Percentiles rank a stretch among this genome's conserved stretches.
phyloP scores from a whole-genome alignment of 495 filamentous ascomycete species.

The Echria macrotheca region DNA sequence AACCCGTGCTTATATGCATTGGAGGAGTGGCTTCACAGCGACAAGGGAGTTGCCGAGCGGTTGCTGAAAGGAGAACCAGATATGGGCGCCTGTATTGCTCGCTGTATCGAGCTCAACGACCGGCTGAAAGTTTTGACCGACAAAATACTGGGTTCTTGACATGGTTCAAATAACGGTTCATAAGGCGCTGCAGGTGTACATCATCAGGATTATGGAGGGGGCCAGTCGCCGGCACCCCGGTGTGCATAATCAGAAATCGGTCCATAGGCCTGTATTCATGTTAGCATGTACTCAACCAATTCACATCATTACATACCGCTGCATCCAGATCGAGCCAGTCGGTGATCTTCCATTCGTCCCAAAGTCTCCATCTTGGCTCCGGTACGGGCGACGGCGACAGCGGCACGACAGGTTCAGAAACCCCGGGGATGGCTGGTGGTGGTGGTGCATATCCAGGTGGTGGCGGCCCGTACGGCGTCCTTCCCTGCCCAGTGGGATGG shows the following conservation, averaged over 20 bases:
- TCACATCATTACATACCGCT: conserved; percentile 16
- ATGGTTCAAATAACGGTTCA: too few species aligned
- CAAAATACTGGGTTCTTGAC: conserved; percentile 3
- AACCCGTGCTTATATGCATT: not conserved
- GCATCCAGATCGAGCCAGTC: conserved; percentile 27
- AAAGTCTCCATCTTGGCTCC: too few species aligned
- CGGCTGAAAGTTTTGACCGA: conserved; percentile 11
- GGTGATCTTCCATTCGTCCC: conserved; percentile 20
- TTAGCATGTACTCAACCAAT: not conserved
- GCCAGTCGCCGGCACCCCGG: not conserved
- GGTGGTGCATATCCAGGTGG: too few species aligned
- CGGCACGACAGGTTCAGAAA: too few species aligned
- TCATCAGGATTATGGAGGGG: too few species aligned
- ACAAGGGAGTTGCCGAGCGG: conserved; percentile 14
- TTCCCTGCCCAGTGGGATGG: too few species aligned
- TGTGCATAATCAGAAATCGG: conserved; percentile 17
- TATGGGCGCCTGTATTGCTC: not conserved
- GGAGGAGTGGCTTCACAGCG: not conserved
- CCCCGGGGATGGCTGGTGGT: too few species aligned
- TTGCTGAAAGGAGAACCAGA: conserved; percentile 9
- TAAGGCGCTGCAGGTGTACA: too few species aligned
- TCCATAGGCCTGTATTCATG: conserved; percentile 17
- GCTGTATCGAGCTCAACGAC: conserved; percentile 4
- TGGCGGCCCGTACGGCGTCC: too few species aligned
- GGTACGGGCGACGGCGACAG: too few species aligned